A percentile compares a stretch with the other conserved stretches of the same genome.
Evolutionary conservation across 1,284 basidiomycete genomes (phyloP).

Genomic region (Puccinia coronata): DNA sequence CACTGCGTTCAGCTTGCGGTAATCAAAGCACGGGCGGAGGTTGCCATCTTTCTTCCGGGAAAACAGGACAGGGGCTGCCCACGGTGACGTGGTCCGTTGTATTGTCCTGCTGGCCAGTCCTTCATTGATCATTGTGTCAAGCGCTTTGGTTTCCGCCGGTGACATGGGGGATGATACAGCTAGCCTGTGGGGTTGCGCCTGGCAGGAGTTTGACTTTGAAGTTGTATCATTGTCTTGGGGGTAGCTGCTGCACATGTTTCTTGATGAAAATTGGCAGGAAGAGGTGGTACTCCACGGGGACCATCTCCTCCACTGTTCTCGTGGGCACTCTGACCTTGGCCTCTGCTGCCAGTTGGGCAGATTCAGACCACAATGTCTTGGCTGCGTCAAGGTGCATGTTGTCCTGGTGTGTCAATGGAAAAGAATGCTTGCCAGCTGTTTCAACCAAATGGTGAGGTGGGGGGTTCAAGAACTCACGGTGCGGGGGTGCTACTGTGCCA

Average conservation of each 20-base stretch:
- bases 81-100: background rate
- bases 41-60: slow-evolving; percentile 1
- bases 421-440: background rate
- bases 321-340: too few species aligned
- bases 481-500: background rate
- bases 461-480: background rate
- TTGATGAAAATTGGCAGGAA: too few species aligned
- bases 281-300: too few species aligned
- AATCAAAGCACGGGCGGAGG: background rate
- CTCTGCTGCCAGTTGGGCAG: too few species aligned
- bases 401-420: background rate
- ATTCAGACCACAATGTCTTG: too few species aligned
- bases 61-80: background rate
- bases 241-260: too few species aligned
- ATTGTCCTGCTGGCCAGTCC: background rate
- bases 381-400: too few species aligned
- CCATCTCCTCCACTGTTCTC: too few species aligned
- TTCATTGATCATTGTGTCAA: background rate
- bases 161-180: background rate
- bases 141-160: background rate
- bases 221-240: too few species aligned
- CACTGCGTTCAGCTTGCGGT: too few species aligned
- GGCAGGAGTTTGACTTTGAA: too few species aligned
- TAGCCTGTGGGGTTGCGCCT: too few species aligned
- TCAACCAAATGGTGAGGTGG: background rate